Conservation (phyloP, 768 basidiomycete species). For the Leccinellum luteum region DNA sequence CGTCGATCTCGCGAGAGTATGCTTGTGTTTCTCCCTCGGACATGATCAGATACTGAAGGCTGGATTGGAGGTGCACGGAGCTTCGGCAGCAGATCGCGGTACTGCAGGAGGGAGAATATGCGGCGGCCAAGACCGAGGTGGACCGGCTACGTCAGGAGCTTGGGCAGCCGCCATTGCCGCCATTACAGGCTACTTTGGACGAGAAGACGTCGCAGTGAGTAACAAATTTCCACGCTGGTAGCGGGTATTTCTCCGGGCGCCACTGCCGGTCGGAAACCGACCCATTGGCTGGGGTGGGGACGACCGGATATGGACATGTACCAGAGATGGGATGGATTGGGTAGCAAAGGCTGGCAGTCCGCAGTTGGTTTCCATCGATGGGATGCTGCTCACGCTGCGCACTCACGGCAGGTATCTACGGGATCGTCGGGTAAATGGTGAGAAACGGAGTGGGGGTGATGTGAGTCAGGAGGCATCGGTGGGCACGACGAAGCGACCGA, state of each 20-base stretch:
- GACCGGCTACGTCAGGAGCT: constrained; percentile 74
- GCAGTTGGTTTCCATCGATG: background rate
- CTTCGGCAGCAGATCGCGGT: constrained; percentile 62
- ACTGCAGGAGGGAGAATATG: constrained; percentile 76
- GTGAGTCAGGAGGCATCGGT: constrained; percentile 30
- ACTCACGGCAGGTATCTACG: constrained; percentile 50
- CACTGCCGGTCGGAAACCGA: constrained; percentile 1
- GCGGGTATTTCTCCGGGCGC: constrained; percentile 3
- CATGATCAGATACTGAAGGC: constrained; percentile 7
- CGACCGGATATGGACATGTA: constrained; percentile 1
- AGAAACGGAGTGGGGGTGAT: constrained; percentile 30
- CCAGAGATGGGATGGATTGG: background rate
- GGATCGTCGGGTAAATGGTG: constrained; percentile 57
- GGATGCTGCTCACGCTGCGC: constrained; percentile 16
- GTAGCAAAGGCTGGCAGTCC: background rate
- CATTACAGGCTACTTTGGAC: constrained; percentile 68
- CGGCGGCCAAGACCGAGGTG: constrained; percentile 70
- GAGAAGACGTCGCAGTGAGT: constrained; percentile 60
- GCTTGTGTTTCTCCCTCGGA: constrained; percentile 19
- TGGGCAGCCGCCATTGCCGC: constrained; percentile 71
- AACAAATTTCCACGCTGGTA: constrained; percentile 11
- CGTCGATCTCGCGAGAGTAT: constrained; percentile 67
- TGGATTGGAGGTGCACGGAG: constrained; percentile 53
- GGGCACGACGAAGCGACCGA: constrained; percentile 46
- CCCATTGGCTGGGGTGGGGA: constrained; percentile 1